Evolutionary conservation across 352 stramenopile genomes (phyloP), one percentile per base, ranked within the genome.

Genomic region (Phytopythium helicoides): DNA sequence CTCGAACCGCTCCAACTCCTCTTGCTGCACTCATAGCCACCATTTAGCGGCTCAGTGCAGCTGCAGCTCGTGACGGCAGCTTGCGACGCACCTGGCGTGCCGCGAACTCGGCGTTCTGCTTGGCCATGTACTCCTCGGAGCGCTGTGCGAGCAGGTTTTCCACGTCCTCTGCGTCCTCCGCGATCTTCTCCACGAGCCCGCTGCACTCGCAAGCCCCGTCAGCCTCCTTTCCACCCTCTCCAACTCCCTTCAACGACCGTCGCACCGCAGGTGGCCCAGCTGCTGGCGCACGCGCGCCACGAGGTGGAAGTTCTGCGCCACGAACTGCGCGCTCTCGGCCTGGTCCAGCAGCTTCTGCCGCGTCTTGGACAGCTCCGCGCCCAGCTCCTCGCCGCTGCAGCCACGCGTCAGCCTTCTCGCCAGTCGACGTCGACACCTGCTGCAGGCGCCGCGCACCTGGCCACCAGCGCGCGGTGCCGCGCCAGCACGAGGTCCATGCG

Each of bases 1-100:
- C 42, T 94, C 85, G 28, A 91, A 93, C 0, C 59, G 62, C 51
- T 94, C 85, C 1, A 94, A 64, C 39, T 92, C 81, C 28, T 86
- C 58, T 59, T 94, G 79, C 60, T 92, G 63, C 46, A 3, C 2
- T n/a, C 6, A 33, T 2, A 41, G 26, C 3, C 21, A 31, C 19
- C 14, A 47, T 10, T 26, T 11, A 36, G 38, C 2, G 12, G 45
- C n/a, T 38, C 36, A 9, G 15, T 1, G n/a, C 36, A 41, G 0
- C 36, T 22, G 6, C 2, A n/a, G 5, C 36, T 11, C 8, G n/a
- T 19, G 34, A 39, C n/a, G n/a, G 25, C 15, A 40, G 10, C 6
- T 12, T 19, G 14, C 15, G 22, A 3, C 25, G 25, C n/a, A 80
- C 73, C 58, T 84, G 74, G 6, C 73, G 69, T 16, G 60, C 54